Evolutionary conservation across 495 filamentous ascomycete species (phyloP).

Genomic region (Monascus purpureus): DNA sequence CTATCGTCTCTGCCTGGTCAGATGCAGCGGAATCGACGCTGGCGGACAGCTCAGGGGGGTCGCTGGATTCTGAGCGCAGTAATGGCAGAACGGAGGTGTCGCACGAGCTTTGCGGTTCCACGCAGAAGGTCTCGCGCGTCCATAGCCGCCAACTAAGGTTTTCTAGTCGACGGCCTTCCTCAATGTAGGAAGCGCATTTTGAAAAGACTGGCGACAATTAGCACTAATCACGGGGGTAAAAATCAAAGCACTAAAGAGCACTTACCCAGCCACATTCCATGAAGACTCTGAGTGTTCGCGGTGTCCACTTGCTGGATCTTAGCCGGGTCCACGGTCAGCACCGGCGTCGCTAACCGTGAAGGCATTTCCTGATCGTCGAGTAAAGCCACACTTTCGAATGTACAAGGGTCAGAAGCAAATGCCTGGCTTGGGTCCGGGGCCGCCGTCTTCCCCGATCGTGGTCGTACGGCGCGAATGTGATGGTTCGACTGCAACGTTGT

Average conservation of each 20-base stretch:
- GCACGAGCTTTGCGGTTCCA: constrained; percentile 48
- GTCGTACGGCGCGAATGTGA: constrained; percentile 33
- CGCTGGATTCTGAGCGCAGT: constrained; percentile 32
- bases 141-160: constrained; percentile 94
- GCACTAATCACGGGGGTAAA: constrained; percentile 4
- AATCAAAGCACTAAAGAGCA: constrained; percentile 5
- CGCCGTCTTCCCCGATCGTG: constrained; percentile 39
- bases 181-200: constrained; percentile 85
- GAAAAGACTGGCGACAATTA: constrained; percentile 57
- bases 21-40: constrained; percentile 78
- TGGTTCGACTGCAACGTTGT: constrained; percentile 12
- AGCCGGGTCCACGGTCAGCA: constrained; percentile 71
- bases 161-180: constrained; percentile 82
- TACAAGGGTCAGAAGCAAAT: constrained; percentile 3
- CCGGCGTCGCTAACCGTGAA: constrained; percentile 48
- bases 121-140: constrained; percentile 94
- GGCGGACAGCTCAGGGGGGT: constrained; percentile 76
- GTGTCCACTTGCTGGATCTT: constrained; percentile 92
- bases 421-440: constrained; percentile 26
- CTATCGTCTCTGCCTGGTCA: constrained; percentile 56
- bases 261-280: constrained; percentile 97
- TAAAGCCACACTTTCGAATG: constrained; percentile 11
- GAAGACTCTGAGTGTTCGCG: constrained; percentile 78
- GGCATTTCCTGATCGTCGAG: constrained; percentile 30
- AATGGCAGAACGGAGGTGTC: constrained; percentile 28